These are phyloP conservation scores for Filosporella fistucella DNA, from an alignment of 495 filamentous ascomycete species.

Conservation along the genomic window DNA sequence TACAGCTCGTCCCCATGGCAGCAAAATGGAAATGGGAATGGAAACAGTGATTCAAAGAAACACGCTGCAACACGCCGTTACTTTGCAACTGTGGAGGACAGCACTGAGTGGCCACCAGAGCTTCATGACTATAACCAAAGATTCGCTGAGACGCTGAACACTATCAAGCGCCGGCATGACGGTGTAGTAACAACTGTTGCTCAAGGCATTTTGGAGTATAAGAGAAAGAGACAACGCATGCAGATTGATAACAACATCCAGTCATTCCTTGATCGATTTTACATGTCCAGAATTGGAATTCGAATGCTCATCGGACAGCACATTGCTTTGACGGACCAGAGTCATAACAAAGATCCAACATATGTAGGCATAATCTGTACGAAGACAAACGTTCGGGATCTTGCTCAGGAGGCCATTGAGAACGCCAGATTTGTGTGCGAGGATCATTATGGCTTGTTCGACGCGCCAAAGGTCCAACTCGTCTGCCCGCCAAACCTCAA, in stretches of 20 bases:
- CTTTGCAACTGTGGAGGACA: slow-evolving; percentile 87
- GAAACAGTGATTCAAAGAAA: slow-evolving; percentile 44
- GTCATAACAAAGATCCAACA: slow-evolving; percentile 76
- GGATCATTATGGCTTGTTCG: slow-evolving; percentile 97
- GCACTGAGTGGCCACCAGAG: slow-evolving; percentile 88
- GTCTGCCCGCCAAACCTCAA: slow-evolving; percentile 88
- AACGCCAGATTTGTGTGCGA: slow-evolving; percentile 98
- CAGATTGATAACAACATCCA: slow-evolving; percentile 98
- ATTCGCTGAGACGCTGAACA: slow-evolving; percentile 78
- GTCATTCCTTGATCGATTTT: slow-evolving; percentile 94
- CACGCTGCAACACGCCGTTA: slow-evolving; percentile 65
- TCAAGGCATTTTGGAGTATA: slow-evolving; percentile 96
- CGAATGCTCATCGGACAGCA: slow-evolving; percentile 99
- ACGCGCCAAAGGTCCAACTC: slow-evolving; percentile 93
- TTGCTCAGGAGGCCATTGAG: slow-evolving; percentile 95
- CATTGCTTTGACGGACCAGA: slow-evolving; percentile 92
- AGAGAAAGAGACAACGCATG: slow-evolving; percentile 92
- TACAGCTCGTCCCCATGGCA: slow-evolving; percentile 69
- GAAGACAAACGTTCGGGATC: slow-evolving; percentile 92
- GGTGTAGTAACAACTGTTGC: slow-evolving; percentile 93
- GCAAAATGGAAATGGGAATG: slow-evolving; percentile 30
- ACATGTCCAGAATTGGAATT: slow-evolving; percentile 99
- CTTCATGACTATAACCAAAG: slow-evolving; percentile 88
- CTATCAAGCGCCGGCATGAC: slow-evolving; percentile 94
- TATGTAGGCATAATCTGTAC: slow-evolving; percentile 99